Evolutionary conservation across 1,284 basidiomycete genomes (phyloP), one percentile per base, ranked within the genome.

Genomic region (Puccinia horiana): DNA sequence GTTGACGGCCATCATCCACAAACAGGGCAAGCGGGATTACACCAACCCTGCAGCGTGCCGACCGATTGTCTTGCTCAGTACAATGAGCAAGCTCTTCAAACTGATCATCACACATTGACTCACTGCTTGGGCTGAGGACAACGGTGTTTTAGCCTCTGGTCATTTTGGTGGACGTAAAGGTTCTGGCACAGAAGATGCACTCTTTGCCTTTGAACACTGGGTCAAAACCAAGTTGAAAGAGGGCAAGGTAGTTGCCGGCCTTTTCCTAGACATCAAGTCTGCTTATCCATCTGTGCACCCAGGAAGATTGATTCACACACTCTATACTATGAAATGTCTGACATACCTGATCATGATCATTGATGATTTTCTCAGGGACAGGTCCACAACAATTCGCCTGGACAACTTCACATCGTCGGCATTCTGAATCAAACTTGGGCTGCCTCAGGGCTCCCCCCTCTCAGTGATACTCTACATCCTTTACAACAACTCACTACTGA

Each of bases 281-380:
- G 76, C 76, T 1, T 78, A 67, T 26, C 76, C 76, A 5, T 78
- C 76, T 26, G 76, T 67, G 20, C 37, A 78, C 61, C 23, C 35
- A 14, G 2, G 2, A 0, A 49, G 76, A 35, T 35, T 75, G 14
- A 54, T 61, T 23, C 42, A 75, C 20, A n/a, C n/a, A 0, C 52
- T 75, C 18, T 6, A 16, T 52, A 9, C 58, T n/a, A 20, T 32
- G 49, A 23, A 16, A 1, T 75, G 47, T 52, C 73, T 52, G 0
- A 35, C 18, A 18, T 75, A 75, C 32, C n/a, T 75, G 11, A 18
- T 63, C 3, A 12, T 20, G 16, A 37, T 63, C 2, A 63, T 63
- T 37, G 23, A n/a, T 4, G 9, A 5, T n/a, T 75, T 75, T 26
- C 32, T 75, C 12, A 20, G 5, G 14, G 49, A 75, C 4, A 4